Evolutionary conservation across 2,329 filamentous ascomycete genomes (phyloP), one percentile per base, ranked within the genome.

Genomic region (Emergomyces orientalis): DNA sequence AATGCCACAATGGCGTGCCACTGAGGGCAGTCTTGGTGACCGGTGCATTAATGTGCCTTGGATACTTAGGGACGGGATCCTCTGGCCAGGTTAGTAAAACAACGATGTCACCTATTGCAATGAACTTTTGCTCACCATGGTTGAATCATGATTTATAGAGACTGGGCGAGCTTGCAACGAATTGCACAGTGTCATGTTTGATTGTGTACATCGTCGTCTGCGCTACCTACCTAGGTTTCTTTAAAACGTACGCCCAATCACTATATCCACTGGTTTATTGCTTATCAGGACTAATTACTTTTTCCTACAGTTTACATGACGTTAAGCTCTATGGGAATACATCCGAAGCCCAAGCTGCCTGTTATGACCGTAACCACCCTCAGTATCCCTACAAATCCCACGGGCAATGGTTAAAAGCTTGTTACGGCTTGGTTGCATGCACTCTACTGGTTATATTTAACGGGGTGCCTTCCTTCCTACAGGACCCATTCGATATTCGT

Each of bases 181-280:
- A 71, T 34, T 77, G 70, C 19, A 73, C 73, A 0, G 73, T 75
- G 2, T 77, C 76, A 14, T 76, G 72, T 65, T 66, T 78, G n/a
- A 74, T 78, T 51, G 75, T 77, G 1, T 78, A 77, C 56, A 68
- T 70, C 25, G 71, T 72, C 17, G 76, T 78, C 19, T 78, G 75
- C 60, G 75, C 72, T 27, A 76, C 76, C 0, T 78, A 78, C 67
- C 69, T 78, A 34, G 65, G 64, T 41, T 67, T 67, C 32, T 45
- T 71, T 67, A 70, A 71, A 61, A 74, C 72, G 76, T 77, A 67
- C 59, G 68, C 65, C 8, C 41, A 17, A 17, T 37, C 43, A 30
- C 22, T 1, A n/a, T n/a, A 27, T 55, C 43, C 54, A 27, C 6
- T 45, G 14, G 32, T 19, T 39, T 34, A 27, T 9, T 37, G 19